phyloP scores from a whole-genome alignment of 768 basidiomycete genomes.

The Mycena latifolia region DNA sequence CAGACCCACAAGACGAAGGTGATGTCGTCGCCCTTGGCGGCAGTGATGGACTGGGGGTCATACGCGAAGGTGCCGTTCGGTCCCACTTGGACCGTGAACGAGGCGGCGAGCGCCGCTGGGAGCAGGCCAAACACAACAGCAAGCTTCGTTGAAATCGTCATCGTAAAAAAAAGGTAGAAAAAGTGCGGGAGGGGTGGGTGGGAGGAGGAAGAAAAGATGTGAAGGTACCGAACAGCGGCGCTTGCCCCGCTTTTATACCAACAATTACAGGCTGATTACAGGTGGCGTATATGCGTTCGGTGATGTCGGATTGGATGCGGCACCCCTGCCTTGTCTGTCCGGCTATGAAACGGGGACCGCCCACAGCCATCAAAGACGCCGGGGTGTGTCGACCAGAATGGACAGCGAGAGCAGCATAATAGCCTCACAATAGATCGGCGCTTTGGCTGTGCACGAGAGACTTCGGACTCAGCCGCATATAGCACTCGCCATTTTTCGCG shows the following conservation, averaged over 20 bases:
- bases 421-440: not conserved
- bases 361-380: too few relatives aligned
- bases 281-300: not conserved
- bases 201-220: not conserved
- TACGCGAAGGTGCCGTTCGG: conserved; percentile 32
- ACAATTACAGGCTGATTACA: too few relatives aligned
- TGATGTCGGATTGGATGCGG: too few relatives aligned
- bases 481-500: not conserved
- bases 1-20: conserved; percentile 38
- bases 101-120: conserved; percentile 27
- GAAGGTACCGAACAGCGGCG: not conserved
- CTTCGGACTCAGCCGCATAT: too few relatives aligned
- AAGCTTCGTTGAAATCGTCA: conserved; percentile 3
- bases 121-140: conserved; percentile 20
- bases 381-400: too few relatives aligned
- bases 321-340: too few relatives aligned
- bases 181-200: not conserved
- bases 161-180: conserved; percentile 16
- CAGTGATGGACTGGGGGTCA: conserved; percentile 35
- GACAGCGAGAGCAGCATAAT: not conserved
- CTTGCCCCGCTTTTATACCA: not conserved
- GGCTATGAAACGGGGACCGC: too few relatives aligned
- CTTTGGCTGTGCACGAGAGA: not conserved
- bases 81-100: conserved; percentile 36
- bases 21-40: conserved; percentile 34